These are phyloP conservation scores for Gloeostereum incarnatum DNA, from an alignment of 768 basidiomycete genomes.

Conservation along the genomic window DNA sequence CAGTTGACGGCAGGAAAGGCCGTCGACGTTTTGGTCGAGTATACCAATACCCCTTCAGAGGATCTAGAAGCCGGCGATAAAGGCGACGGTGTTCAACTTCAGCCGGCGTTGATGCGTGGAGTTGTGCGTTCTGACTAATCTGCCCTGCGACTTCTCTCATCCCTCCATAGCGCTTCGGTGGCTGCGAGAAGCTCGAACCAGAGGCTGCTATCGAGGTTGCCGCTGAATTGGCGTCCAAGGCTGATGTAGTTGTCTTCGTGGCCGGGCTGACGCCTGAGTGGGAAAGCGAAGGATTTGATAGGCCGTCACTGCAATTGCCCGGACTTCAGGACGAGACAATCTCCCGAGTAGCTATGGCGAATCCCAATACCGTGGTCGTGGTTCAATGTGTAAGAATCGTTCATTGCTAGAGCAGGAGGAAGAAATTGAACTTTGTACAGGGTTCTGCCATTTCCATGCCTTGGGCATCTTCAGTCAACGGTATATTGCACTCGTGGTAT, in stretches of 20 bases:
- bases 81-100: constrained; percentile 34
- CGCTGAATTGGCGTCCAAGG: constrained; percentile 38
- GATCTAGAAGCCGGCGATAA: constrained; percentile 28
- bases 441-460: constrained; percentile 71
- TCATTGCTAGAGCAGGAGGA: not conserved
- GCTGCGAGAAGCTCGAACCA: constrained; percentile 49
- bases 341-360: constrained; percentile 36
- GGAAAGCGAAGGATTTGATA: constrained; percentile 72
- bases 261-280: constrained; percentile 61
- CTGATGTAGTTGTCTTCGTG: constrained; percentile 50
- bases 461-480: constrained; percentile 48
- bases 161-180: constrained; percentile 46
- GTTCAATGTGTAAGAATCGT: constrained; percentile 44
- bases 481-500: constrained; percentile 58
- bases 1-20: constrained; percentile 33
- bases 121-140: constrained; percentile 31
- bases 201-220: constrained; percentile 49
- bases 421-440: constrained; percentile 17
- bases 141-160: not conserved
- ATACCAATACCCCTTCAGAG: constrained; percentile 51
- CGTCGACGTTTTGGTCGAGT: constrained; percentile 49
- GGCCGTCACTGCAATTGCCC: constrained; percentile 51
- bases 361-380: constrained; percentile 49
- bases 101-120: constrained; percentile 62
- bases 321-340: constrained; percentile 54